Base-by-base conservation (phyloP, 2,329 filamentous ascomycete species). In the Tolypocladium nubicola region DNA sequence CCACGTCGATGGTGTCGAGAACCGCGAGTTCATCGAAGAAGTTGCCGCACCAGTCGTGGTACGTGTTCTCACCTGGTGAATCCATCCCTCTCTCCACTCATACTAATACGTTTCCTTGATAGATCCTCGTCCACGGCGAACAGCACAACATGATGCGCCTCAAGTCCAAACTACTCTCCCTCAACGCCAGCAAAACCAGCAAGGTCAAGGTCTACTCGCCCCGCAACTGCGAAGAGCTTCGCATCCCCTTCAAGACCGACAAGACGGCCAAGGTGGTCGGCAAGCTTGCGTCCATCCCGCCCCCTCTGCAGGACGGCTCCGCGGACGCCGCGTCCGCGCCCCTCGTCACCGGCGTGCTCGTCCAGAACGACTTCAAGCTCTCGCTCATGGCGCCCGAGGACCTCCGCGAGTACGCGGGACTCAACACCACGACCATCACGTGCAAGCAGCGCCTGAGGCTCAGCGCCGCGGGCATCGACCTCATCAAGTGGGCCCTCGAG, bases 111-210 rank as follows among this genome's bases (percentile, higher is more conserved):
- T 50, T 19, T 0, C 35, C 49, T 10, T 43, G 58, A 40, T 59
- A 93, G 89, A 97, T 99, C 59, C 83, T 99, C 38, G 94, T 99
- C 2, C 94, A 99, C 64, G 94, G 94, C 57, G 94, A 99, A 70
- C 91, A 94, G 66, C 90, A 96, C 69, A 96, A 97, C 69, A 97
- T 97, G 91, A 96, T 94, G 81, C 86, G 94, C 56, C 78, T 99
- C 35, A 96, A 96, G 71, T 97, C 92, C 3, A 95, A 96, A 68
- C 80, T 99, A 1, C 83, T 97, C 4, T 93, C 90, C n/a, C 81
- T 97, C 41, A 97, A 97, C 67, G 86, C 88, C 35, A 85, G 86
- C 62, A 93, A 93, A 68, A 78, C 84, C 1, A 77, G 84, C 47
- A 94, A 95, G 64, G 87, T 90, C 63, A 97, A 97, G 70, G 90